phyloP scores from a whole-genome alignment of 768 basidiomycete species.

The Phanerochaete carnosa region DNA sequence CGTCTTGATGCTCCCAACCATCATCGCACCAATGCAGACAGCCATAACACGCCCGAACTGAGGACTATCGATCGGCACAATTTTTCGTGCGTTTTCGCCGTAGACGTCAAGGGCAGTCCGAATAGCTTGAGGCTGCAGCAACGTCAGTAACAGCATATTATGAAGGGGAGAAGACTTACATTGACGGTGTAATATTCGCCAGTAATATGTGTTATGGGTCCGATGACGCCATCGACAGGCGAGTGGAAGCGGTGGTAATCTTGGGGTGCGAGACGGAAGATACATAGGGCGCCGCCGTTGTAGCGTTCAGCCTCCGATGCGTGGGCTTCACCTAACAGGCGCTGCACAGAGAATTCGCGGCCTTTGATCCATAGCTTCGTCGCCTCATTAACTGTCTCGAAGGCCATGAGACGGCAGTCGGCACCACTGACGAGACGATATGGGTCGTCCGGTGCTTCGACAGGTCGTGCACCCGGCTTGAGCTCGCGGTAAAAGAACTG shows the following conservation, averaged over 20 bases:
- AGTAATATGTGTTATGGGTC: conserved; percentile 74
- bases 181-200: conserved; percentile 98
- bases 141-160: background rate
- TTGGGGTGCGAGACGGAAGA: conserved; percentile 90
- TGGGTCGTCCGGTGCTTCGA: conserved; percentile 70
- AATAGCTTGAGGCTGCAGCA: conserved; percentile 81
- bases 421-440: conserved; percentile 83
- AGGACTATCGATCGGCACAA: conserved; percentile 87
- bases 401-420: conserved; percentile 95
- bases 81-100: conserved; percentile 90
- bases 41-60: conserved; percentile 91
- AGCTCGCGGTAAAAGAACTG: conserved; percentile 92
- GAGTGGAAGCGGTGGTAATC: conserved; percentile 95
- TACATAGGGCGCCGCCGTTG: conserved; percentile 77
- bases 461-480: conserved; percentile 75
- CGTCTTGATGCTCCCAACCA: conserved; percentile 88
- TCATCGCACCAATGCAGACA: conserved; percentile 92
- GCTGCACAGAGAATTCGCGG: conserved; percentile 80
- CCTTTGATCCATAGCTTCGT: conserved; percentile 97
- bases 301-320: conserved; percentile 67
- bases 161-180: conserved; percentile 37
- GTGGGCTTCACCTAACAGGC: conserved; percentile 79
- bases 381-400: conserved; percentile 81
- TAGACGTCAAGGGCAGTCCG: conserved; percentile 88
- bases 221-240: conserved; percentile 82